Conservation (phyloP, 768 basidiomycete genomes). For the Tricholoma sp. region DNA sequence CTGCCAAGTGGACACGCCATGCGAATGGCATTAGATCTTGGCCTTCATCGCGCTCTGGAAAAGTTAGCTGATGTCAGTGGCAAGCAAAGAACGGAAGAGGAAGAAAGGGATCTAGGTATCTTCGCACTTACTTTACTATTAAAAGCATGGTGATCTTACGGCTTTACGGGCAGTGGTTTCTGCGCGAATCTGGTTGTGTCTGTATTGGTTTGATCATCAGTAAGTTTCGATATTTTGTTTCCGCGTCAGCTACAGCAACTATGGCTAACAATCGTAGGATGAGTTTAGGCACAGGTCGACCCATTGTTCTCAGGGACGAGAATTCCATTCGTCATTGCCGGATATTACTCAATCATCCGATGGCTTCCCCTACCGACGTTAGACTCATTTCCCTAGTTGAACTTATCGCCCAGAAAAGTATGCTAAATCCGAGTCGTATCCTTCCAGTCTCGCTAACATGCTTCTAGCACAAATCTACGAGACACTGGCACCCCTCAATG, state of each 20-base stretch:
- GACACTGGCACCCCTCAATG: conserved; percentile 79
- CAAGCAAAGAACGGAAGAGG: conserved; percentile 70
- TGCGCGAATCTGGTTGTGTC: conserved; percentile 88
- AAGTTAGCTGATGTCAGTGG: conserved; percentile 75
- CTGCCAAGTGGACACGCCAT: conserved; percentile 93
- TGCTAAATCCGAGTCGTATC: conserved; percentile 15
- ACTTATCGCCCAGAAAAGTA: conserved; percentile 88
- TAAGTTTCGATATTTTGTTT: conserved; percentile 32
- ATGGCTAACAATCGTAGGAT: conserved; percentile 43
- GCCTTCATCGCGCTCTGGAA: conserved; percentile 87
- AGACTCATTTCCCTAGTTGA: conserved; percentile 85
- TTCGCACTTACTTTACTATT: conserved; percentile 4
- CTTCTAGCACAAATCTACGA: conserved; percentile 85
- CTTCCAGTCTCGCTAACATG: background rate
- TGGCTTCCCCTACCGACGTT: conserved; percentile 88
- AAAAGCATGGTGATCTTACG: conserved; percentile 1
- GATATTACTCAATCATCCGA: conserved; percentile 72
- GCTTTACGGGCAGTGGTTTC: conserved; percentile 60
- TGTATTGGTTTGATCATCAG: conserved; percentile 98
- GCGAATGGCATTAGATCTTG: conserved; percentile 93
- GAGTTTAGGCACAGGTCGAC: conserved; percentile 88
- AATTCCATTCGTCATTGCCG: conserved; percentile 82
- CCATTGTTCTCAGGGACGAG: conserved; percentile 86
- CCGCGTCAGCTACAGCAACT: background rate
- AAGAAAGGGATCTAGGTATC: conserved; percentile 80